These are phyloP conservation scores for Iris pallida DNA, from an alignment of 116 monocot species.

Conservation along the genomic window DNA sequence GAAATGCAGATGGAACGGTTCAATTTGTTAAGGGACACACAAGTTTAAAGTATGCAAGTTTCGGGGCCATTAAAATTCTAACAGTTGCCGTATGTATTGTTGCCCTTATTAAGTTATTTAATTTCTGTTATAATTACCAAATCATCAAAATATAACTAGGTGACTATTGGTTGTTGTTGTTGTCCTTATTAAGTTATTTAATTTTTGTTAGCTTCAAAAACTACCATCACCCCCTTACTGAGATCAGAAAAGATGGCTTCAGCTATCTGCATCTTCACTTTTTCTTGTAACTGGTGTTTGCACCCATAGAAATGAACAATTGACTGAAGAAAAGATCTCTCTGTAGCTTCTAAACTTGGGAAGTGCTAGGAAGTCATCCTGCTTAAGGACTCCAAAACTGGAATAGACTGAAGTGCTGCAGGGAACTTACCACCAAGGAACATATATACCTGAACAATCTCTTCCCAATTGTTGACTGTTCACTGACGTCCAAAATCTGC, in stretches of 20 bases:
- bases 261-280: slow-evolving; percentile 90
- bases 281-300: slow-evolving; percentile 94
- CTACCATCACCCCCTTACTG: slow-evolving; percentile 68
- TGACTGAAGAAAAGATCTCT: slow-evolving; percentile 54
- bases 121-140: slow-evolving; percentile 5
- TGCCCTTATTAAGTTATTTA: neutral
- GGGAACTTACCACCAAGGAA: too few species aligned
- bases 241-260: slow-evolving; percentile 47
- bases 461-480: too few species aligned
- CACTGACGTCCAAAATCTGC: too few species aligned
- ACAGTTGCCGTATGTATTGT: slow-evolving; percentile 74
- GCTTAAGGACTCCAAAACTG: slow-evolving; percentile 54
- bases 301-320: slow-evolving; percentile 71
- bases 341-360: slow-evolving; percentile 46
- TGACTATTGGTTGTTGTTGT: slow-evolving; percentile 89
- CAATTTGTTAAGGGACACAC: slow-evolving; percentile 77
- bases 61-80: slow-evolving; percentile 76
- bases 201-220: slow-evolving; percentile 91
- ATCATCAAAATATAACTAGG: slow-evolving; percentile 20
- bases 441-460: too few species aligned
- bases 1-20: slow-evolving; percentile 65
- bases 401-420: slow-evolving; percentile 36
- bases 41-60: slow-evolving; percentile 44
- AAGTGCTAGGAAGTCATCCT: slow-evolving; percentile 61
- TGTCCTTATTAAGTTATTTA: too few species aligned